A percentile compares a stretch with the other conserved stretches of the same genome.
phyloP scores from a whole-genome alignment of 176 grass and related monocot genomes.

The Thalia dealbata region DNA sequence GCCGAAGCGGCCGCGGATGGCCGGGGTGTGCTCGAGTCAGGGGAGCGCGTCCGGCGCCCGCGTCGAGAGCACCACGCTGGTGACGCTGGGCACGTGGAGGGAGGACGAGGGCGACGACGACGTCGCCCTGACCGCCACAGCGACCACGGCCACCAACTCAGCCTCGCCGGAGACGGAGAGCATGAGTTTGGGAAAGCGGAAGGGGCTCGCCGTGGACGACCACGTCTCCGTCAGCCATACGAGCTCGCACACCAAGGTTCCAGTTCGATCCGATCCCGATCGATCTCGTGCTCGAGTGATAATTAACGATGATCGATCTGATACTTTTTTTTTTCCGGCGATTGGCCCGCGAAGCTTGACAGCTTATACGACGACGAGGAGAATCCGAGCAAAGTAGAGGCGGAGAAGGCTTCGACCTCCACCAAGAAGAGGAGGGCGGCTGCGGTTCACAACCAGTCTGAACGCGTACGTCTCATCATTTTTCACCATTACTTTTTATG shows the following conservation, averaged over 20 bases:
- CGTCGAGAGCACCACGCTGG: constrained; percentile 29
- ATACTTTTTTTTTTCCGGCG: background rate
- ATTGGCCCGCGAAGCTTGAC: constrained; percentile 4
- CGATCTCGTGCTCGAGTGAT: background rate
- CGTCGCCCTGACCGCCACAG: constrained; percentile 22
- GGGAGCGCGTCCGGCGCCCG: constrained; percentile 36
- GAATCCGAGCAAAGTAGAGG: constrained; percentile 26
- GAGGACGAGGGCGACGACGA: background rate
- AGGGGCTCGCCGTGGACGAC: constrained; percentile 23
- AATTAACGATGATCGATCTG: background rate
- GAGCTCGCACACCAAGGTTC: background rate
- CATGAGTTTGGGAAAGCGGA: background rate
- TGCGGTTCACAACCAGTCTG: constrained; percentile 84
- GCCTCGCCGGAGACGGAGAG: constrained; percentile 25
- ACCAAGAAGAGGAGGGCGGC: constrained; percentile 64
- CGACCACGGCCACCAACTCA: constrained; percentile 59
- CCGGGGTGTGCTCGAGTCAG: constrained; percentile 60
- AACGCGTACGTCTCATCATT: constrained; percentile 54
- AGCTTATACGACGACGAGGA: constrained; percentile 43
- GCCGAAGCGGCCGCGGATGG: constrained; percentile 36
- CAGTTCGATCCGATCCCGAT: no score
- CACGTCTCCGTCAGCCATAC: constrained; percentile 6
- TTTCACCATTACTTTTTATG: no score
- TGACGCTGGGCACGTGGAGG: constrained; percentile 39
- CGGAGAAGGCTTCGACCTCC: constrained; percentile 36